Evolutionary conservation across 2,329 filamentous ascomycete genomes (phyloP), one percentile per base, ranked within the genome.

Genomic region (Colletotrichum gloeosporioides): DNA sequence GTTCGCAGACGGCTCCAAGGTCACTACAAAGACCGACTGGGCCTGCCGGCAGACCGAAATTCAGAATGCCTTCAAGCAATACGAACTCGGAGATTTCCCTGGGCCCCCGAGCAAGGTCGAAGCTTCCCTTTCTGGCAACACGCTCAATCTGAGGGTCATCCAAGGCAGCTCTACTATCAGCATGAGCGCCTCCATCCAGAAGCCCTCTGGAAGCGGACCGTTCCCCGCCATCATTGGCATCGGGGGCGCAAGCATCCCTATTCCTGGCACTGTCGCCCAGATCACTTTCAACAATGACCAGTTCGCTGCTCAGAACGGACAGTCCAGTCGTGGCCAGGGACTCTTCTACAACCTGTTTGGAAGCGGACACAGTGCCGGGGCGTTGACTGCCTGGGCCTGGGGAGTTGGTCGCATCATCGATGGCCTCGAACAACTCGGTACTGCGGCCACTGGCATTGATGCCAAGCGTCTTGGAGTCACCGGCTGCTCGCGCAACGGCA

Each of bases 401-500:
- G 91, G 89, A 72, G 90, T 92, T 4, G 88, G 89, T 79, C 89
- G 90, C 68, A 86, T 93, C 78, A 88, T 93, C 66, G 91, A 93
- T 80, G 90, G 87, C 18, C 85, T 93, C 49, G 90, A 92, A 84
- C 85, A 87, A 81, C 84, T 89, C 57, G 85, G 85, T 16, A 80
- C 83, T 18, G 82, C 81, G 15, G 87, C 86, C 27, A 85, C 87
- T 4, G 85, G 85, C 53, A 92, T 93, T 81, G 87, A 91, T 82
- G 79, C 86, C 29, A 85, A 81, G 49, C 85, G 84, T 4, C 82
- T 91, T 25, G 91, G 90, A 64, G 90, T 92, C 3, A 93, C 91
- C 16, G 92, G 92, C 7, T 93, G 91, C 86, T 92, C 90, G 69
- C 89, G 91, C 55, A 92, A 93, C 83, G 91, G 91, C 72, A 93